Evolutionary conservation across 495 filamentous ascomycete genomes (phyloP).

Genomic region (Aspergillus indologenus): DNA sequence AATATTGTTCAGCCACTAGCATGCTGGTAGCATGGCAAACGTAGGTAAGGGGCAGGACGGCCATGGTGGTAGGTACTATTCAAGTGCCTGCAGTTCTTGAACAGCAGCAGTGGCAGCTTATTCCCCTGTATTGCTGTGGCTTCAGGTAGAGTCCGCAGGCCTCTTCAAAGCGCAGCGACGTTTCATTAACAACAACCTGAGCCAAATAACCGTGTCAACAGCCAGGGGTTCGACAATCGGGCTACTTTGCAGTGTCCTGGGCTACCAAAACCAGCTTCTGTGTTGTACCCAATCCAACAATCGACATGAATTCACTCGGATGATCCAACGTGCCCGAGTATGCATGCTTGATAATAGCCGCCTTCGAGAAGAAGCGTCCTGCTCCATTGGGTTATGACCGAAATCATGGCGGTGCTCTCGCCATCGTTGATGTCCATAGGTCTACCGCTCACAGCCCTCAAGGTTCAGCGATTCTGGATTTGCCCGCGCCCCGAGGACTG

Average conservation of each 20-base stretch:
- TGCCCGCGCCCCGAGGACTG: slow-evolving; percentile 10
- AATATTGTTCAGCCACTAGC: neutral
- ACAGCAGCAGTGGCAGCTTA: neutral
- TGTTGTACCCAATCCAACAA: neutral
- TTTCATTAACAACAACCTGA: neutral
- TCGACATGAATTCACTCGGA: neutral
- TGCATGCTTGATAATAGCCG: neutral
- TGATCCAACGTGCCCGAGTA: neutral
- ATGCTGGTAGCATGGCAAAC: neutral
- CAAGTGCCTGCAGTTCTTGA: neutral
- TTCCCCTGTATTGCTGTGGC: neutral
- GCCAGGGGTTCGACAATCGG: neutral
- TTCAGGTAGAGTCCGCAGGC: neutral
- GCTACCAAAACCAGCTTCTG: neutral
- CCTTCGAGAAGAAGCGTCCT: neutral
- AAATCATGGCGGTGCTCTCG: neutral
- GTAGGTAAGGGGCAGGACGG: neutral
- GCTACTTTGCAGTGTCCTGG: neutral
- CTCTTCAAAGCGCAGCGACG: neutral
- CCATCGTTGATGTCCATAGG: neutral
- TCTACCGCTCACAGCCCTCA: neutral
- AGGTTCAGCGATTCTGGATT: slow-evolving; percentile 13
- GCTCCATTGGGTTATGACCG: neutral
- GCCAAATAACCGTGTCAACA: neutral
- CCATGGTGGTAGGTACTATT: neutral